Evolutionary conservation across 2,329 filamentous ascomycete genomes (phyloP).

Genomic region (Verticillium alfalfae): DNA sequence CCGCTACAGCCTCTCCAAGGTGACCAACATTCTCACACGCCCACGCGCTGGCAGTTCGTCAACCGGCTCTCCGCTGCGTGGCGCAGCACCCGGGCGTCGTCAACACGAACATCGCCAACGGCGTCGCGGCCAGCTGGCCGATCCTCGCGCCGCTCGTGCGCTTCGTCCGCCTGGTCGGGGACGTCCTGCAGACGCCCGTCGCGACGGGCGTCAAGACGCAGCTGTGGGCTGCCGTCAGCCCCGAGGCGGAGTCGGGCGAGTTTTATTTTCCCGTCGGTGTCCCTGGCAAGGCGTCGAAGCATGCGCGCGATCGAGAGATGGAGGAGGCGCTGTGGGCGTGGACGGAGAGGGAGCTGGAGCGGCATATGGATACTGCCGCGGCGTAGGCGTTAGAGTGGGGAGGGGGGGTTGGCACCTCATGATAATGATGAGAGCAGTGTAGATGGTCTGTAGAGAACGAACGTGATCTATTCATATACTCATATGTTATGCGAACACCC

Average conservation of each 20-base stretch:
- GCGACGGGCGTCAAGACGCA: slow-evolving; percentile 20
- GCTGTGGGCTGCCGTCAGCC: slow-evolving; percentile 23
- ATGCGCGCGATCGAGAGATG: too few relatives aligned
- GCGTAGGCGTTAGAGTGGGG: too few relatives aligned
- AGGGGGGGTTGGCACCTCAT: too few relatives aligned
- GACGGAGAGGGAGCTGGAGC: too few relatives aligned
- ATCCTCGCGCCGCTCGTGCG: slow-evolving; percentile 1
- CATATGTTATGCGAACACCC: too few relatives aligned
- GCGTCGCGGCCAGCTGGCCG: slow-evolving; percentile 1
- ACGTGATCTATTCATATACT: too few relatives aligned
- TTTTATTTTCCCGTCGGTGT: slow-evolving; percentile 27
- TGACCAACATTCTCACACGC: slow-evolving; percentile 23
- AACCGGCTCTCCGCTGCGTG: slow-evolving; percentile 17
- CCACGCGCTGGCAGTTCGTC: slow-evolving; percentile 17
- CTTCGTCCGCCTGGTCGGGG: background rate
- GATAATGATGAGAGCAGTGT: too few relatives aligned
- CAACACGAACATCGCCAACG: slow-evolving; percentile 17
- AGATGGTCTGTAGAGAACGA: too few relatives aligned
- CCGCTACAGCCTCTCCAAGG: slow-evolving; percentile 24
- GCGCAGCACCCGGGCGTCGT: slow-evolving; percentile 22
- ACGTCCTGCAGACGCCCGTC: slow-evolving; percentile 1
- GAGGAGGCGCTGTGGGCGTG: too few relatives aligned
- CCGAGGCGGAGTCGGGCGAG: slow-evolving; percentile 17
- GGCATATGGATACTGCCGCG: too few relatives aligned
- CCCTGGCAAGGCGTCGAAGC: slow-evolving; percentile 6